These are phyloP conservation scores for Fusarium sp. DNA, from an alignment of 2,329 filamentous ascomycete species.

Conservation along the genomic window DNA sequence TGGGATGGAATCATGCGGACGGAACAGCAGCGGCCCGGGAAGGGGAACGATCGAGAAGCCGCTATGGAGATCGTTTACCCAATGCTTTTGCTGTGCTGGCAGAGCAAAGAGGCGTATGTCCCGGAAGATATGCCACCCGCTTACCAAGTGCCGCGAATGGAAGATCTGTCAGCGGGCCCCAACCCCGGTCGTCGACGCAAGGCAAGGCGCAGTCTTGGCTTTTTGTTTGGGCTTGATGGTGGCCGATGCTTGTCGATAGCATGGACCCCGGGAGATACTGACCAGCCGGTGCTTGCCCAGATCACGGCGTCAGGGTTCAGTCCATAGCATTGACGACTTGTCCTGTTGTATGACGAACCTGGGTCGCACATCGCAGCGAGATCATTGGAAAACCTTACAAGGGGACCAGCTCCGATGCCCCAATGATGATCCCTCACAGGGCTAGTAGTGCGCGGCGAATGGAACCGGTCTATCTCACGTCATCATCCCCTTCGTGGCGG, in stretches of 20 bases:
- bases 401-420: not conserved
- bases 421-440: not conserved
- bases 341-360: not conserved
- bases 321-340: not conserved
- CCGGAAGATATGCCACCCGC: conserved; percentile 23
- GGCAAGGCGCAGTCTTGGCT: not conserved
- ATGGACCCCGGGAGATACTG: not conserved
- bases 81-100: not conserved
- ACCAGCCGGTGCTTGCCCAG: not conserved
- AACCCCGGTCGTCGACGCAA: not conserved
- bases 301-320: conserved; percentile 12
- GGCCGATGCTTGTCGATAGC: not conserved
- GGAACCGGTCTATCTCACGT: conserved; percentile 37
- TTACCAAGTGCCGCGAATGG: not conserved
- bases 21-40: not conserved
- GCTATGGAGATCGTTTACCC: not conserved
- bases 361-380: not conserved
- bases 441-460: conserved; percentile 16
- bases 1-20: not conserved
- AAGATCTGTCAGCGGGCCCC: not conserved
- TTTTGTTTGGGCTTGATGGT: not conserved
- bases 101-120: not conserved
- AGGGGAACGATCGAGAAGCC: not conserved
- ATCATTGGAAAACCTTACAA: not conserved
- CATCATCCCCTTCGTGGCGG: conserved; percentile 38